phyloP scores from a whole-genome alignment of 1,139 yeast genomes.

The Candida dubliniensis region DNA sequence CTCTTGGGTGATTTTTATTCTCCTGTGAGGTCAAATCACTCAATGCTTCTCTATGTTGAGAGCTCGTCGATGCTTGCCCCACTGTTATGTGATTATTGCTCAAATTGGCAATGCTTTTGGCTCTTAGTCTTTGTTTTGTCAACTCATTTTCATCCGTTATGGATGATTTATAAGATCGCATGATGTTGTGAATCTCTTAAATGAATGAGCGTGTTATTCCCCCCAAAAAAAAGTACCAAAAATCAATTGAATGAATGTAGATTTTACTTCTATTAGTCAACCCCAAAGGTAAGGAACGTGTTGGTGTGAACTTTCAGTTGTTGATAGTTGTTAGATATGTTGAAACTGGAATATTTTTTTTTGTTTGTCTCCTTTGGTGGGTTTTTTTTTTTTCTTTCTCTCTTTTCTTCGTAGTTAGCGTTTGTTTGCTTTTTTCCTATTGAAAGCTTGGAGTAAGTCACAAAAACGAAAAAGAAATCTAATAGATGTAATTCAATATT shows the following conservation, averaged over 20 bases:
- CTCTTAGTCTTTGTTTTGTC: constrained; percentile 8
- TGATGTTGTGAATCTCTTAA: background rate
- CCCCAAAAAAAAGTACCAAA: background rate
- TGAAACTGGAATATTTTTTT: background rate
- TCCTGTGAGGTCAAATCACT: constrained; percentile 31
- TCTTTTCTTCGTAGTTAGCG: background rate
- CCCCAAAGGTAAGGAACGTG: background rate
- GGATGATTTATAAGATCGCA: constrained; percentile 12
- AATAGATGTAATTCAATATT: no score
- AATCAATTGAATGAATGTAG: no score
- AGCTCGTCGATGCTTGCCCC: constrained; percentile 1
- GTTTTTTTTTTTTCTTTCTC: background rate
- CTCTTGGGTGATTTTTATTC: constrained; percentile 15
- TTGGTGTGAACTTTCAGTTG: background rate
- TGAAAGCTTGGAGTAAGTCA: no score
- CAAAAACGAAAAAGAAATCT: no score
- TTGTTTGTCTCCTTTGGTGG: background rate
- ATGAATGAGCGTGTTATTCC: background rate
- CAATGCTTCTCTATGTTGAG: constrained; percentile 29
- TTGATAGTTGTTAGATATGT: background rate
- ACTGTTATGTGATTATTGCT: constrained; percentile 3
- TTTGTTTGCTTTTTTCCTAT: background rate
- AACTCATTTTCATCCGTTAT: constrained; percentile 15
- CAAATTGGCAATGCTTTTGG: constrained; percentile 1
- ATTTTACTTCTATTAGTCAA: background rate